These are phyloP conservation scores for Aureobasidium sp. DNA, from an alignment of 2,329 filamentous ascomycete genomes.

Conservation along the genomic window DNA sequence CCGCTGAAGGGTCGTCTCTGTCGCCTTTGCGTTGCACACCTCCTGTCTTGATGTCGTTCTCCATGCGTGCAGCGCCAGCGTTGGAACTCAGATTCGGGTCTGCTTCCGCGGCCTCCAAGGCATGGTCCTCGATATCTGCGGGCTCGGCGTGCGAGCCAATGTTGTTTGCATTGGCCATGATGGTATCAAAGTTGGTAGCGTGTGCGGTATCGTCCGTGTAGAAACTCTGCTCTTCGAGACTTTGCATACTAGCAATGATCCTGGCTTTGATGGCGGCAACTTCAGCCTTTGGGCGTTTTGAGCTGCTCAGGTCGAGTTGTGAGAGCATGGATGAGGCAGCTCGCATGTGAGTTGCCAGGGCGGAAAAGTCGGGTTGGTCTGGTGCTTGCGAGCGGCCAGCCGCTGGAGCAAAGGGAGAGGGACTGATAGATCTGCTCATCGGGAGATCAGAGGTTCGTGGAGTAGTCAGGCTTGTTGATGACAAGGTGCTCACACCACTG, in stretches of 20 bases:
- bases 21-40: slow-evolving; percentile 73
- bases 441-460: slow-evolving; percentile 62
- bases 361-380: slow-evolving; percentile 73
- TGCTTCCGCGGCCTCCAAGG: slow-evolving; percentile 29
- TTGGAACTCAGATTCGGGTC: slow-evolving; percentile 50
- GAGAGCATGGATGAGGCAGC: slow-evolving; percentile 81
- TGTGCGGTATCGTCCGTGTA: slow-evolving; percentile 58
- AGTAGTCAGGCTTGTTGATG: slow-evolving; percentile 52
- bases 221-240: slow-evolving; percentile 75
- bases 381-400: slow-evolving; percentile 44
- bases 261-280: slow-evolving; percentile 76
- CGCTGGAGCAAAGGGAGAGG: slow-evolving; percentile 53
- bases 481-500: slow-evolving; percentile 52
- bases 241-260: slow-evolving; percentile 87
- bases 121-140: slow-evolving; percentile 46
- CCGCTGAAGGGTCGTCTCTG: slow-evolving; percentile 75
- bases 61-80: slow-evolving; percentile 74
- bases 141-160: slow-evolving; percentile 39
- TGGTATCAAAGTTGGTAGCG: slow-evolving; percentile 69
- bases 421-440: slow-evolving; percentile 59
- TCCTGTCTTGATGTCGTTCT: slow-evolving; percentile 80
- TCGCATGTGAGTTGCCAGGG: slow-evolving; percentile 77
- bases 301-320: slow-evolving; percentile 69
- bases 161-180: slow-evolving; percentile 64
- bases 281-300: slow-evolving; percentile 69